Percentiles rank a stretch among this genome's conserved stretches.
phyloP scores from a whole-genome alignment of 768 basidiomycete genomes.

The Hypholoma sublateritium region DNA sequence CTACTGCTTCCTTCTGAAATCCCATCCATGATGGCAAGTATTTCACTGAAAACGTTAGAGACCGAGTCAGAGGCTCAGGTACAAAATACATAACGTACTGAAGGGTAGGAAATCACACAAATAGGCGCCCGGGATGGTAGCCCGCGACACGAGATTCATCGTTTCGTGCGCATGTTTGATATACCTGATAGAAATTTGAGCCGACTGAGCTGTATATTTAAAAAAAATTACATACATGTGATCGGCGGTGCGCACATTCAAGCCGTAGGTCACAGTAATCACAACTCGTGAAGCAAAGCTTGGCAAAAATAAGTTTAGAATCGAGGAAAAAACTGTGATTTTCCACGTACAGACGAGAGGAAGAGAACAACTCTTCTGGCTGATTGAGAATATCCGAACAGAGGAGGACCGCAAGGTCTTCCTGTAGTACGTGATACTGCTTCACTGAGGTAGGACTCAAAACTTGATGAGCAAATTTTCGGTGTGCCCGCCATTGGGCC shows the following conservation, averaged over 20 bases:
- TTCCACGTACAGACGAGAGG: too few relatives aligned
- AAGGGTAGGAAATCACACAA: constrained; percentile 8
- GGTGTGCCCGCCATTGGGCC: constrained; percentile 9
- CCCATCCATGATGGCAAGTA: constrained; percentile 3
- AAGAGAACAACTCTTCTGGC: too few relatives aligned
- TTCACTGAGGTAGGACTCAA: constrained; percentile 2
- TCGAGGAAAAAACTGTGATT: too few relatives aligned
- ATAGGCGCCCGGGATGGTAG: constrained; percentile 11
- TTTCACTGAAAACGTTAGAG: constrained; percentile 2
- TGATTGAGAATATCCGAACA: too few relatives aligned
- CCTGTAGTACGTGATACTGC: too few relatives aligned
- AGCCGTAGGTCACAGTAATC: constrained; percentile 9
- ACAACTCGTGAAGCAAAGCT: constrained; percentile 7
- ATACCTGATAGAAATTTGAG: background rate
- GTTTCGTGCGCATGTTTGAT: constrained; percentile 8
- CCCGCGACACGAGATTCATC: constrained; percentile 8
- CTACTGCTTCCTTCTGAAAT: constrained; percentile 1
- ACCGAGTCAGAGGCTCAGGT: background rate
- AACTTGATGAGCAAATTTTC: constrained; percentile 7
- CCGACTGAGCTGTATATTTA: background rate
- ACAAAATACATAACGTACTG: background rate
- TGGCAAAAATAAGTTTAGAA: background rate
- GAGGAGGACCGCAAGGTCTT: too few relatives aligned
- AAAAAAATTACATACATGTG: background rate
- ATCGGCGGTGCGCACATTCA: background rate